phyloP scores from a whole-genome alignment of 1,284 basidiomycete genomes.

The Sporisorium reilianum region DNA sequence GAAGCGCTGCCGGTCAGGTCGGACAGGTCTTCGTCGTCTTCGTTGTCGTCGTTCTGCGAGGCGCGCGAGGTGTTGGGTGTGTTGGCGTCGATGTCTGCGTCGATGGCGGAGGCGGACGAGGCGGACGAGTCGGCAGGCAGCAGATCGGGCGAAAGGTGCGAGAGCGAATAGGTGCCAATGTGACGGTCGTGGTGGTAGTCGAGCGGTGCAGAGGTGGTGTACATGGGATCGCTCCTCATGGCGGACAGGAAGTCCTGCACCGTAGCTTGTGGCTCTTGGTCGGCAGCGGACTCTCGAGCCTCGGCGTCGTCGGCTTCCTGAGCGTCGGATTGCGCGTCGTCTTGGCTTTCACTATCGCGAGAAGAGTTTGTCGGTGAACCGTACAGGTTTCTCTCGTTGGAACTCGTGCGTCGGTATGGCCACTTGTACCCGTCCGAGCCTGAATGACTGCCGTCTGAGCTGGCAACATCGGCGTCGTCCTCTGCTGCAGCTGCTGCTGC shows the following conservation, averaged over 20 bases:
- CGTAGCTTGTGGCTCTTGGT: slow-evolving; percentile 1
- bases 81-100: background rate
- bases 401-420: slow-evolving; percentile 7
- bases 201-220: background rate
- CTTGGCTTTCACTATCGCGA: slow-evolving; percentile 2
- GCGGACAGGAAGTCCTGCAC: slow-evolving; percentile 23
- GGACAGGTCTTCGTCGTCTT: background rate
- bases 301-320: background rate
- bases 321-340: background rate
- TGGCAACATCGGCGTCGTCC: background rate
- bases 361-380: background rate
- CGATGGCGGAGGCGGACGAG: background rate
- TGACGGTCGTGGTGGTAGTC: slow-evolving; percentile 31
- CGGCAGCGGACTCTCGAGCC: background rate
- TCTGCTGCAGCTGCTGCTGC: too few species aligned
- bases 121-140: background rate
- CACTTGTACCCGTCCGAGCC: background rate
- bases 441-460: background rate
- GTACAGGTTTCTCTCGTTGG: slow-evolving; percentile 9
- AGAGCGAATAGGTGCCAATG: slow-evolving; percentile 26
- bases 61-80: background rate
- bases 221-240: slow-evolving; percentile 35
- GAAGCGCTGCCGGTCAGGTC: background rate
- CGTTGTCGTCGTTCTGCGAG: background rate
- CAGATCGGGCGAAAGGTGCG: slow-evolving; percentile 10